Evolutionary conservation across 1,284 basidiomycete species (phyloP).

Genomic region (Papiliotrema terrestris): DNA sequence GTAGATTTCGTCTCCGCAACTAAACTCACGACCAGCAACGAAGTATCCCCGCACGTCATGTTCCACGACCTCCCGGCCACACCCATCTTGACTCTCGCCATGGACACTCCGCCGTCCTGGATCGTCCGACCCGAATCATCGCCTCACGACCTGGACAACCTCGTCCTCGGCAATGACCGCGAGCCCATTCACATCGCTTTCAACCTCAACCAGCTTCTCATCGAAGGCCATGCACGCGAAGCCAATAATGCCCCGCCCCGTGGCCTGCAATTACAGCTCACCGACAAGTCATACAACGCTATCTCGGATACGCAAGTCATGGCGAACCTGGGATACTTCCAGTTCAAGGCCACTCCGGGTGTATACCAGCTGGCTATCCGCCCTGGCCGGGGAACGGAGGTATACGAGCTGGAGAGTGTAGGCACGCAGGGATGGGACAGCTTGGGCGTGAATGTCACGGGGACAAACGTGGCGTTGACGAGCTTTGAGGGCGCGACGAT

Average conservation of each 20-base stretch:
- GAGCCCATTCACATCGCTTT: conserved; percentile 70
- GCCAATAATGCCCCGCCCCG: conserved; percentile 63
- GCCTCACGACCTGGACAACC: conserved; percentile 91
- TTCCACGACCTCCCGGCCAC: conserved; percentile 54
- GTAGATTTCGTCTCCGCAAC: background rate
- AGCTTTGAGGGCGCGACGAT: conserved; percentile 84
- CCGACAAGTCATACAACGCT: conserved; percentile 52
- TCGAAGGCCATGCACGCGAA: conserved; percentile 92
- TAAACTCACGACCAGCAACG: conserved; percentile 23
- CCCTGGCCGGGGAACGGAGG: conserved; percentile 71
- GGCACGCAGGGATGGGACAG: conserved; percentile 81
- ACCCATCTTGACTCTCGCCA: conserved; percentile 82
- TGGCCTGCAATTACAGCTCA: conserved; percentile 78
- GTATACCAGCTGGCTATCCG: conserved; percentile 79
- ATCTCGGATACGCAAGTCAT: conserved; percentile 84
- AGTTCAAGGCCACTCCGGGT: conserved; percentile 90
- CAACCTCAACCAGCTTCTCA: conserved; percentile 82
- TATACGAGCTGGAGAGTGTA: conserved; percentile 77
- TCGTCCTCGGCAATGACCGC: conserved; percentile 66
- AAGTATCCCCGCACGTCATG: conserved; percentile 49
- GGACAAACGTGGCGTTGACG: conserved; percentile 68
- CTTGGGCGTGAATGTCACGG: conserved; percentile 61
- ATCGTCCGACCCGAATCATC: conserved; percentile 85
- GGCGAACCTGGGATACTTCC: conserved; percentile 92
- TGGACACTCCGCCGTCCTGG: conserved; percentile 89